These are phyloP conservation scores for Sporothrix dimorphospora DNA, from an alignment of 2,329 filamentous ascomycete genomes.

Conservation along the genomic window DNA sequence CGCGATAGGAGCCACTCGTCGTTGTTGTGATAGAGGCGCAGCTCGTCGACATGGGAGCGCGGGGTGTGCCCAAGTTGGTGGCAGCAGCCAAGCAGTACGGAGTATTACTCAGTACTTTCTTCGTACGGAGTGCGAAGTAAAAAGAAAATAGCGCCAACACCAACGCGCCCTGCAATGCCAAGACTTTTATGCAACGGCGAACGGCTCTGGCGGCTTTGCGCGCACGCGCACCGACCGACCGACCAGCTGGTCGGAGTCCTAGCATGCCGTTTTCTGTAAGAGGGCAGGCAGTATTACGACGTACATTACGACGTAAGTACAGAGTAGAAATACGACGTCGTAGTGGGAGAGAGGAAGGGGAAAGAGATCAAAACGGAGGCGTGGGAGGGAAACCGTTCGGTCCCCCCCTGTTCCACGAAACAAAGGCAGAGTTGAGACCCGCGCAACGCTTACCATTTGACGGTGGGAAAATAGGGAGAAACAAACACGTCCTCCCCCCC, in stretches of 20 bases:
- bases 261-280: too few relatives aligned
- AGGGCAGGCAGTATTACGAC: too few relatives aligned
- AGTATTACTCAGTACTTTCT: too few relatives aligned
- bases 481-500: neutral
- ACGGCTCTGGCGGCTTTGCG: neutral
- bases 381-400: neutral
- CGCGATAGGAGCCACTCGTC: neutral
- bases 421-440: neutral
- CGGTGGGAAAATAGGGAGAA: neutral
- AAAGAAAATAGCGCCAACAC: too few relatives aligned
- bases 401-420: neutral
- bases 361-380: neutral
- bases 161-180: too few relatives aligned
- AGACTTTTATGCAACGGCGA: neutral
- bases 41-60: neutral
- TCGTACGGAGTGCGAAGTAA: neutral
- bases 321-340: constrained; percentile 19
- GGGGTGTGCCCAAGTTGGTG: too few relatives aligned
- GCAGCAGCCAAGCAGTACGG: too few relatives aligned
- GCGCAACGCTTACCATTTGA: constrained; percentile 12
- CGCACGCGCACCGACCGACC: neutral
- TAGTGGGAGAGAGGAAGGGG: neutral
- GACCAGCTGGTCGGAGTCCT: constrained; percentile 13
- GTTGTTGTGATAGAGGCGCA: constrained; percentile 4
- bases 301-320: too few relatives aligned